Evolutionary conservation across 371 early-diverging fungal genomes (phyloP).

Genomic region (Polyrhizophydium stewartii): DNA sequence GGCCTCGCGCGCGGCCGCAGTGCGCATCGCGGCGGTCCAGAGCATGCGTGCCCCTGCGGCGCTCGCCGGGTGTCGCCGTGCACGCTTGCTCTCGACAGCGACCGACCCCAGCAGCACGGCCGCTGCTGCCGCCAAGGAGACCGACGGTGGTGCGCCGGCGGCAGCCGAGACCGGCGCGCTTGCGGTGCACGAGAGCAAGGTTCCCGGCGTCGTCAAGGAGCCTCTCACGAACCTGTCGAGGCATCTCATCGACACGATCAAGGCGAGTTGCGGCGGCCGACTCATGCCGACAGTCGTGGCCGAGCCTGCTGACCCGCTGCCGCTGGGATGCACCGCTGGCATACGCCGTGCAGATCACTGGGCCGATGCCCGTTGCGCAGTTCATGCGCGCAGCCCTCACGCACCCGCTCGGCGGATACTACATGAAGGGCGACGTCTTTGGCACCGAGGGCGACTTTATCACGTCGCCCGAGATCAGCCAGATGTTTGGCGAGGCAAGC

Average conservation of each 20-base stretch:
- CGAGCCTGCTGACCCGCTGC: conserved; percentile 18
- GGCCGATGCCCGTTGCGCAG: conserved; percentile 82
- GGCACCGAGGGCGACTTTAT: conserved; percentile 92
- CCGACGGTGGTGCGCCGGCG: too few species aligned
- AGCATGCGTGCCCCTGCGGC: too few species aligned
- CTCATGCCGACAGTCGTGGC: background rate
- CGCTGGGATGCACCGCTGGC: background rate
- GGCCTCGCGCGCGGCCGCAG: too few species aligned
- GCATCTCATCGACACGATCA: conserved; percentile 59
- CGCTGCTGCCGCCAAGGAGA: too few species aligned
- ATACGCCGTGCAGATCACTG: conserved; percentile 28
- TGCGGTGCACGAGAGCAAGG: too few species aligned
- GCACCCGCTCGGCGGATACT: conserved; percentile 90
- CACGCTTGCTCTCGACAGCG: too few species aligned
- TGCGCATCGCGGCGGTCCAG: too few species aligned
- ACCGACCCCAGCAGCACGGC: too few species aligned
- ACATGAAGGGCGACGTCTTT: conserved; percentile 87
- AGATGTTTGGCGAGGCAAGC: conserved; percentile 91
- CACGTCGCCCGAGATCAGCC: conserved; percentile 95
- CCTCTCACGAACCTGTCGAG: conserved; percentile 54
- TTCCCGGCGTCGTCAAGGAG: conserved; percentile 51
- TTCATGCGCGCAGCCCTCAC: conserved; percentile 86
- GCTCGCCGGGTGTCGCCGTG: too few species aligned
- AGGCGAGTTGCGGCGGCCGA: conserved; percentile 25
- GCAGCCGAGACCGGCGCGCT: too few species aligned